A percentile compares a stretch with the other conserved stretches of the same genome.
phyloP scores from a whole-genome alignment of 2,329 filamentous ascomycete genomes.

The Arachnopeziza araneosa region DNA sequence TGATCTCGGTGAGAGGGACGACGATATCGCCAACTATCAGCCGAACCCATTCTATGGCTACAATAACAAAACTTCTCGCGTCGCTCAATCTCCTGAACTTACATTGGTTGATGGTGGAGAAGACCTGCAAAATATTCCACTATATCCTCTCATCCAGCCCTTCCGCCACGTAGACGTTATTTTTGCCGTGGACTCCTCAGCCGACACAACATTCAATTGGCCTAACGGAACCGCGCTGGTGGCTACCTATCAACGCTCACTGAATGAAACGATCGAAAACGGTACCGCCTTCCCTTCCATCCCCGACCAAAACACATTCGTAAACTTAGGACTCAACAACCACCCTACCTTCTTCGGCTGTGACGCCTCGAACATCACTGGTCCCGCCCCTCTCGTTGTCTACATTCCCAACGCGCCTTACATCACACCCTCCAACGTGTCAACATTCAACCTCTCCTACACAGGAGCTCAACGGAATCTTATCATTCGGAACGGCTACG shows the following conservation, averaged over 20 bases:
- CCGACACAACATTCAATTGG: constrained; percentile 64
- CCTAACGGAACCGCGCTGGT: constrained; percentile 73
- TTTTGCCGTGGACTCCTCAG: constrained; percentile 73
- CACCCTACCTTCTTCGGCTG: constrained; percentile 79
- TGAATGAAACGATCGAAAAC: constrained; percentile 52
- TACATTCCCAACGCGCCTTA: constrained; percentile 89
- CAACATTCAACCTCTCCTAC: constrained; percentile 68
- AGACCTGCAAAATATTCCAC: constrained; percentile 72
- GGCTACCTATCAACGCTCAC: constrained; percentile 65
- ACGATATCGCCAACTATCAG: constrained; percentile 69
- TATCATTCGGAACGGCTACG: constrained; percentile 82
- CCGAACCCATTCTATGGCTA: constrained; percentile 73
- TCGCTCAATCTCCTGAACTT: constrained; percentile 47
- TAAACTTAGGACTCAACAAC: constrained; percentile 70
- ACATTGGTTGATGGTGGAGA: constrained; percentile 75
- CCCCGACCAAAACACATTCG: constrained; percentile 70
- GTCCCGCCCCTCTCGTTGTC: constrained; percentile 62
- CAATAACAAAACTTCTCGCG: constrained; percentile 53
- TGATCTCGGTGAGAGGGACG: constrained; percentile 48
- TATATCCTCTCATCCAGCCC: constrained; percentile 72
- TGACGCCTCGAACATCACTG: constrained; percentile 56
- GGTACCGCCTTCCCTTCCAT: constrained; percentile 66
- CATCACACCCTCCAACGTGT: constrained; percentile 68
- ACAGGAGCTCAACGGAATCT: constrained; percentile 61
- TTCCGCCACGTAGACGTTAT: constrained; percentile 70